Conservation (phyloP, 176 grass and related monocot genomes). For the Eremochloa ophiuroides region DNA sequence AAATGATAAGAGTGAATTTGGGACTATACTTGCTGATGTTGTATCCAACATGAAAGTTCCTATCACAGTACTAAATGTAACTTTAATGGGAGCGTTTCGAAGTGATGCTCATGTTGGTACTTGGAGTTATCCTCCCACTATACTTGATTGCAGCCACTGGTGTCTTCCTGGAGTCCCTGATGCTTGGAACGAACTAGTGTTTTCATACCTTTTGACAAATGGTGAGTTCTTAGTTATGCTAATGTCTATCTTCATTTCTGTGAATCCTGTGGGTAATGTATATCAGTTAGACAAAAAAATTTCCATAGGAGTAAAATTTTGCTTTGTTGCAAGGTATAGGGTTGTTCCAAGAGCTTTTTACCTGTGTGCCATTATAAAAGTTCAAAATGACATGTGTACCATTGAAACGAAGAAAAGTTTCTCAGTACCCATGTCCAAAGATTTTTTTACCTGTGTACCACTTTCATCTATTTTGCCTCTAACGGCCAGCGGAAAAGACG, state of each 20-base stretch:
- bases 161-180: slow-evolving; percentile 95
- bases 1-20: slow-evolving; percentile 76
- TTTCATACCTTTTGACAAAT: slow-evolving; percentile 72
- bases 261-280: background rate
- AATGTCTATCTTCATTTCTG: slow-evolving; percentile 3
- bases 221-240: slow-evolving; percentile 45
- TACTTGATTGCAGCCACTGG: slow-evolving; percentile 98
- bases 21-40: slow-evolving; percentile 66
- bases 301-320: background rate
- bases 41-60: slow-evolving; percentile 46
- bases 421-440: too few species aligned
- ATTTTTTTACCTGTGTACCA: too few species aligned
- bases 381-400: too few species aligned
- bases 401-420: too few species aligned
- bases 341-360: background rate
- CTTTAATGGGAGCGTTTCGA: slow-evolving; percentile 74
- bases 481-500: too few species aligned
- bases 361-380: too few species aligned
- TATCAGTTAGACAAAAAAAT: background rate
- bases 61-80: slow-evolving; percentile 75
- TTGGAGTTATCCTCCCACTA: slow-evolving; percentile 81
- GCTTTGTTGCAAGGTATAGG: background rate
- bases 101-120: slow-evolving; percentile 91
- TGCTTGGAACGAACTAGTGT: slow-evolving; percentile 90
- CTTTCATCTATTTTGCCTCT: too few species aligned